Base-by-base conservation (phyloP, 192 early-diverging fungal genomes). In the Kappamyces sp. region DNA sequence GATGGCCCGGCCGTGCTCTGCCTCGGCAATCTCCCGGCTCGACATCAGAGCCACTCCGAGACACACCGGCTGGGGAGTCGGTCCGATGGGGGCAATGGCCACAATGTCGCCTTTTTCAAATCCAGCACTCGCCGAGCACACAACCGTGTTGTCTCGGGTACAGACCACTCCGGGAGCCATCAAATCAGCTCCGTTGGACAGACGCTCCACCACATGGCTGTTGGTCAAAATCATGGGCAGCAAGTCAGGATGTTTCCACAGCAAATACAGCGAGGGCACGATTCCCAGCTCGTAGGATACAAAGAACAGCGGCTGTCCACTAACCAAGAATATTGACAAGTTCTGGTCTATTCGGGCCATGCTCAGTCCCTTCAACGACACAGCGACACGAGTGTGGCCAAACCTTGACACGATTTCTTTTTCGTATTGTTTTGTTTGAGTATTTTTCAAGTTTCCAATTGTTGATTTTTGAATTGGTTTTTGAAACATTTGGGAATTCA, bases 1-100 rank as follows among this genome's bases (percentile, higher is more conserved):
- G 1, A 96, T 84, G 0, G 87, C 91, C 58, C 91, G 89, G 5
- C 93, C 93, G 64, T 87, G 60, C 68, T 68, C 90, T 46, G 70
- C 80, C 5, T 77, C 77, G 2, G 61, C 59, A 14, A 70, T 65
- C 45, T 59, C 5, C 9, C 6, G 4, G 32, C 34, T 38, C 30
- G 30, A 33, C 32, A 33, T 34, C n/a, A 55, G 45, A 5, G 54
- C 54, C 45, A 30, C 45, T 55, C 54, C 54, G 45, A 55, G 29
- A 4, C 41, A 39, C 4, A 55, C 5, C 29, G 54, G 54, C 41
- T 55, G 43, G 12, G 12, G 12, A 45, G 43, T n/a, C 22, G 12
- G 36, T 4, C 22, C 22, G 12, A 33, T 22, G 22, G 22, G 29
- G 31, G 34, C 1, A 55, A 55, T 55, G 29, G 40, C 54, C 41